phyloP scores from a whole-genome alignment of 768 basidiomycete genomes.

The Gloeopeniophorella convolvens region DNA sequence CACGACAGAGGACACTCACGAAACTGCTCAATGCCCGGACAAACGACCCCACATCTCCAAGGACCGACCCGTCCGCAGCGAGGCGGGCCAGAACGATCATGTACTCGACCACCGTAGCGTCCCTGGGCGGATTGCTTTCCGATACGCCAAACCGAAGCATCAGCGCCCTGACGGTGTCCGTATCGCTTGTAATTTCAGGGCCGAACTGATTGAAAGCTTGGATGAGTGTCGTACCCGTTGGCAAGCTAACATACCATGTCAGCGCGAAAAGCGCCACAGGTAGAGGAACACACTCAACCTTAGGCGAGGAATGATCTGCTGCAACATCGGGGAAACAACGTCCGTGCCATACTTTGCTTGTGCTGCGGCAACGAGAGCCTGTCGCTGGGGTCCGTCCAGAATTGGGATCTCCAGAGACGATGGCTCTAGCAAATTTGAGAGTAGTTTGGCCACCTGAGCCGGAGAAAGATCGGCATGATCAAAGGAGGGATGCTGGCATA shows the following conservation, averaged over 20 bases:
- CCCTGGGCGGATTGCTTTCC: constrained; percentile 62
- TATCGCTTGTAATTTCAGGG: constrained; percentile 69
- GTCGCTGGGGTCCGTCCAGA: constrained; percentile 65
- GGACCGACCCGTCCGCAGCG: constrained; percentile 62
- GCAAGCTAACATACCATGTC: constrained; percentile 40
- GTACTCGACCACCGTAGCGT: constrained; percentile 64
- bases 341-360: constrained; percentile 80
- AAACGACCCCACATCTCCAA: constrained; percentile 72
- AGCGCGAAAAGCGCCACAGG: constrained; percentile 17
- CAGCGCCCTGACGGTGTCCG: constrained; percentile 62
- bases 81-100: constrained; percentile 60
- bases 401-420: constrained; percentile 61
- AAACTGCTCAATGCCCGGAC: constrained; percentile 68
- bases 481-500: constrained; percentile 76
- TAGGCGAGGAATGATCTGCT: constrained; percentile 64
- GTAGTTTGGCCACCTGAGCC: constrained; percentile 68
- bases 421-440: constrained; percentile 75
- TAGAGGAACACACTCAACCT: constrained; percentile 41
- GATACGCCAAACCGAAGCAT: constrained; percentile 72
- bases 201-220: constrained; percentile 74
- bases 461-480: constrained; percentile 76
- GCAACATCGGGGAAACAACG: constrained; percentile 64
- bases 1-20: constrained; percentile 39
- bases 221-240: constrained; percentile 60
- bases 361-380: constrained; percentile 65